Percentiles rank a stretch among this genome's conserved stretches.
phyloP scores from a whole-genome alignment of 495 filamentous ascomycete genomes.

The Penicillium canescens region DNA sequence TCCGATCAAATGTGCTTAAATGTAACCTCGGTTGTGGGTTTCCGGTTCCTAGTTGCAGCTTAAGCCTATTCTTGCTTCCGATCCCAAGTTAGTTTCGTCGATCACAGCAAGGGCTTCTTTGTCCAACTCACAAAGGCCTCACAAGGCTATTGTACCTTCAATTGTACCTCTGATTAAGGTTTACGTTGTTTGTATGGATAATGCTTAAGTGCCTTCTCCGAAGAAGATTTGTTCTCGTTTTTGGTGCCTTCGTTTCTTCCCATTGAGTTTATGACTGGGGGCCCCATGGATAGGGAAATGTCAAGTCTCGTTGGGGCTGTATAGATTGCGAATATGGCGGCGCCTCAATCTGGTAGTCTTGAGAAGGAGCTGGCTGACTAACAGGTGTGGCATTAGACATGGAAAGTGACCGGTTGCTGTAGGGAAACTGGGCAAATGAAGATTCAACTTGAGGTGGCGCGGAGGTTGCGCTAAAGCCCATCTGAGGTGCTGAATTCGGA shows the following conservation, averaged over 20 bases:
- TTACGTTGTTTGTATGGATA: background rate
- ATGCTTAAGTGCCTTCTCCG: too few species aligned
- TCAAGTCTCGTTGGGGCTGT: constrained; percentile 8
- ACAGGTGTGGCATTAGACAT: constrained; percentile 7
- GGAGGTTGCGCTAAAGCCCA: background rate
- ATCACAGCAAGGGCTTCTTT: background rate
- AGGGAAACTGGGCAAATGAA: background rate
- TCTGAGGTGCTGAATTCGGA: constrained; percentile 6
- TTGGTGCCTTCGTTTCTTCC: background rate
- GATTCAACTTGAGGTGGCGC: background rate
- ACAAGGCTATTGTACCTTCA: too few species aligned
- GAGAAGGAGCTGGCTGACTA: constrained; percentile 2
- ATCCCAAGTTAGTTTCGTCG: too few species aligned
- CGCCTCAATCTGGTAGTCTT: constrained; percentile 4
- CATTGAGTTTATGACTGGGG: constrained; percentile 8
- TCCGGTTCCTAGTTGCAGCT: too few species aligned
- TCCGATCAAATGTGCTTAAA: background rate
- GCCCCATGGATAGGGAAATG: constrained; percentile 16
- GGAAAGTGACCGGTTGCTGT: constrained; percentile 3
- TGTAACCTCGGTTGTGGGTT: too few species aligned
- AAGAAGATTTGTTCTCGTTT: too few species aligned
- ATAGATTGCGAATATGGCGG: constrained; percentile 3
- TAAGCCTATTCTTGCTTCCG: too few species aligned
- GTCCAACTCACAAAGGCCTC: background rate
- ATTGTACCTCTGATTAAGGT: background rate